Base-by-base conservation (phyloP, 2,329 filamentous ascomycete genomes). In the Diaporthe vaccinii region DNA sequence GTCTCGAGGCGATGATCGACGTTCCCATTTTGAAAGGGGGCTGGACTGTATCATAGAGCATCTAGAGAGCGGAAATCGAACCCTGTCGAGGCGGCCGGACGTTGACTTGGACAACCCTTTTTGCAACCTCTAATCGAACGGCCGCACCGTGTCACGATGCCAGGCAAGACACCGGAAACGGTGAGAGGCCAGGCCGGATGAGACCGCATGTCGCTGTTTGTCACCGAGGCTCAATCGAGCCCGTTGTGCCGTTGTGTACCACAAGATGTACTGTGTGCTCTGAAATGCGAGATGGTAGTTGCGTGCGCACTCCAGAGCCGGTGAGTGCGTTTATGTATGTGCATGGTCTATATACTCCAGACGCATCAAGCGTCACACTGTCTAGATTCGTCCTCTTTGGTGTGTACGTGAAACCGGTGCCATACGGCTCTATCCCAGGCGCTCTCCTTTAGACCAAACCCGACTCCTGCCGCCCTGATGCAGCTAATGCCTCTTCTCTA, bases 21-120 rank as follows among this genome's bases (percentile, higher is more conserved):
- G 17, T 57, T 9, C 44, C 55, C 62, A 55, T n/a, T 39, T 61
- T n/a, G 39, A 46, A 36, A 41, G 5, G 14, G 49, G 51, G 28
- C 41, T 28, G 41, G 70, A 72, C 39, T 71, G 61, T 72, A 71
- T 73, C 62, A 75, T 76, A 76, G 75, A 76, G 70, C 75, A 73
- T 73, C 75, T 76, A 76, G 69, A 75, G 25, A 55, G 51, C 34
- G 58, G 58, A 73, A 65, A 73, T 73, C 58, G 58, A 55, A 57
- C 34, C n/a, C 31, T n/a, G 10, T 57, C 46, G 58, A 65, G 71
- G 44, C 58, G n/a, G 39, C 20, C 20, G 39, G 20, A 36, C 6
- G 20, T 25, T 36, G 31, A n/a, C 17, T 20, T 28, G 20, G 20
- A 51, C 31, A 55, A 4, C 5, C 10, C n/a, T 39, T 15, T 22